These are phyloP conservation scores for Waltiozyma sp. DNA, from an alignment of 1,139 yeast genomes.

Conservation along the genomic window DNA sequence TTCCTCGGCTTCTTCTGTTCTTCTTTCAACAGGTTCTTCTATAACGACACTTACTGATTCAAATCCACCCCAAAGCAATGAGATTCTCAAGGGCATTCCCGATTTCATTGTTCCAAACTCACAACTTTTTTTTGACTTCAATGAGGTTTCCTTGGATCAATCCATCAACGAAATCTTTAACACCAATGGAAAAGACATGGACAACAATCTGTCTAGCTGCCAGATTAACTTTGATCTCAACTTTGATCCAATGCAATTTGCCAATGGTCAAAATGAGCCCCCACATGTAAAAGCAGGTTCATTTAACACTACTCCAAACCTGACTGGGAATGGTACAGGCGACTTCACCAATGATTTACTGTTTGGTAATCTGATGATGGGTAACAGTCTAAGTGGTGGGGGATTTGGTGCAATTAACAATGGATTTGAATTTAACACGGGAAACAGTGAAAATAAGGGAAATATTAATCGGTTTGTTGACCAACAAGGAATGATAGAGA, in stretches of 20 bases:
- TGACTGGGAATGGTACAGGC: too few species aligned
- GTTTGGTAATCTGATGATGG: background rate
- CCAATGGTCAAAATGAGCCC: slow-evolving; percentile 4
- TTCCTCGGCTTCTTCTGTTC: background rate
- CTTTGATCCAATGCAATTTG: slow-evolving; percentile 1
- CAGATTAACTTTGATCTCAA: background rate
- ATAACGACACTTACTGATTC: background rate
- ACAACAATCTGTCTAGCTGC: background rate
- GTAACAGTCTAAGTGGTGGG: background rate
- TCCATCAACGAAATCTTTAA: slow-evolving; percentile 1
- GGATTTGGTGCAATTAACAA: background rate
- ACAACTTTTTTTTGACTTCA: background rate
- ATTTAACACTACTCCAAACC: background rate
- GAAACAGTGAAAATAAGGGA: too few species aligned
- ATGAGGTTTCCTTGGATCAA: background rate
- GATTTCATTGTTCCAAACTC: background rate
- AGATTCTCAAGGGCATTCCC: background rate
- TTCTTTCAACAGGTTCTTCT: background rate
- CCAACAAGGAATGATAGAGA: too few species aligned
- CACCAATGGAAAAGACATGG: background rate
- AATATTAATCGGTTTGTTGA: too few species aligned
- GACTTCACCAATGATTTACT: background rate
- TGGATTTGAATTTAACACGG: background rate
- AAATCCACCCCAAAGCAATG: background rate
- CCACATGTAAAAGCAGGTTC: background rate